phyloP scores from a whole-genome alignment of 2,329 filamentous ascomycete genomes.

The Colletotrichum abscissum region DNA sequence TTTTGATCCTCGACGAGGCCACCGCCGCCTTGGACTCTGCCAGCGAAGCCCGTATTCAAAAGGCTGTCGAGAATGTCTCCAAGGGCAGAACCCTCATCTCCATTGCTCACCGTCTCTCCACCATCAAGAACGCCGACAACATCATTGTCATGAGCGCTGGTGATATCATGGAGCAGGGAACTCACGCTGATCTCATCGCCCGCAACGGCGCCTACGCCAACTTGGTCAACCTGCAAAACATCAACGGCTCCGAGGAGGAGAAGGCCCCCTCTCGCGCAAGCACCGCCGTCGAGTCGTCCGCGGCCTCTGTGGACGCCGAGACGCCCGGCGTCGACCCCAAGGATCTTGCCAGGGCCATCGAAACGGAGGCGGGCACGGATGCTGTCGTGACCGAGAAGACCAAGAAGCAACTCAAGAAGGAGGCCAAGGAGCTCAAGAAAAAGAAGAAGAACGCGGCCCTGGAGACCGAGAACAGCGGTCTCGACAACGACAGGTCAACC shows the following conservation, averaged over 20 bases:
- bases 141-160: conserved; percentile 74
- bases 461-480: conserved; percentile 47
- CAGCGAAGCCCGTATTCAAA: conserved; percentile 60
- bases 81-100: conserved; percentile 70
- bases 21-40: conserved; percentile 63
- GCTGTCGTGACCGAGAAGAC: conserved; percentile 54
- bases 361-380: conserved; percentile 38
- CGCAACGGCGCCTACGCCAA: conserved; percentile 62
- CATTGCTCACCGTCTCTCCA: conserved; percentile 72
- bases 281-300: conserved; percentile 49
- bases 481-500: conserved; percentile 53
- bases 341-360: conserved; percentile 12
- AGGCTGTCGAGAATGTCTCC: conserved; percentile 56
- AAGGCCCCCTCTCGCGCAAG: conserved; percentile 45
- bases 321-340: conserved; percentile 39
- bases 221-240: conserved; percentile 59
- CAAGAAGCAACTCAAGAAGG: conserved; percentile 44
- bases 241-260: conserved; percentile 45
- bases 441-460: conserved; percentile 41
- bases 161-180: conserved; percentile 69
- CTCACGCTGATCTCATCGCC: conserved; percentile 67
- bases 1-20: conserved; percentile 76
- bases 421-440: conserved; percentile 45
- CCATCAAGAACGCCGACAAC: conserved; percentile 70
- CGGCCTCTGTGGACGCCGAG: conserved; percentile 50